phyloP scores from a whole-genome alignment of 176 grass and related monocot species.

The Triticum dicoccoides region DNA sequence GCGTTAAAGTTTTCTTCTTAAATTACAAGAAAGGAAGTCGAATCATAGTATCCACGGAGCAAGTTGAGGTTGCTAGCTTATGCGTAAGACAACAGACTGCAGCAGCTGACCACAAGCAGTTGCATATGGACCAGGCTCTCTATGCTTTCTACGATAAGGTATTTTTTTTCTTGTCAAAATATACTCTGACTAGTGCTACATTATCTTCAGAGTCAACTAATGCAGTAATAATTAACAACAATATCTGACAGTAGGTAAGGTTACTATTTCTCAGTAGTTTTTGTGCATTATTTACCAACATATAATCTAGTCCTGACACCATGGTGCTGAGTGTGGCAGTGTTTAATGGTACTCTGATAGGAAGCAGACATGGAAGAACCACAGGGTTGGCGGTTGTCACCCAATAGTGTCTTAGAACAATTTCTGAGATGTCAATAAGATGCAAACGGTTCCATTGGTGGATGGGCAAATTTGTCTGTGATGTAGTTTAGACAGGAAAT shows the following conservation, averaged over 20 bases:
- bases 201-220: conserved; percentile 7
- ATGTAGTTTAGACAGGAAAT: neutral
- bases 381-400: neutral
- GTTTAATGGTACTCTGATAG: neutral
- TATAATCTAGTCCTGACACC: neutral
- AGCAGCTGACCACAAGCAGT: neutral
- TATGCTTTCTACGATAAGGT: conserved; percentile 16
- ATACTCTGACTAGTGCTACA: neutral
- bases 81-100: neutral
- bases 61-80: conserved; percentile 17
- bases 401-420: neutral
- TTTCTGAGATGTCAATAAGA: neutral
- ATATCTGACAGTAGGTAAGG: neutral
- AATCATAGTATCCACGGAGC: neutral
- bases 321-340: neutral
- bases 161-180: neutral
- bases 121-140: conserved; percentile 2
- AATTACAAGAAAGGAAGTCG: conserved; percentile 8
- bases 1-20: neutral
- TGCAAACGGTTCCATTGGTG: neutral
- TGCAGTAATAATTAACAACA: neutral
- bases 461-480: neutral
- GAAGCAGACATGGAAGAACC: neutral
- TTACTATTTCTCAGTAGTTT: neutral
- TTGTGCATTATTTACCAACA: neutral